Base-by-base conservation (phyloP, 805 yeast genomes). In the Candida corydali region DNA sequence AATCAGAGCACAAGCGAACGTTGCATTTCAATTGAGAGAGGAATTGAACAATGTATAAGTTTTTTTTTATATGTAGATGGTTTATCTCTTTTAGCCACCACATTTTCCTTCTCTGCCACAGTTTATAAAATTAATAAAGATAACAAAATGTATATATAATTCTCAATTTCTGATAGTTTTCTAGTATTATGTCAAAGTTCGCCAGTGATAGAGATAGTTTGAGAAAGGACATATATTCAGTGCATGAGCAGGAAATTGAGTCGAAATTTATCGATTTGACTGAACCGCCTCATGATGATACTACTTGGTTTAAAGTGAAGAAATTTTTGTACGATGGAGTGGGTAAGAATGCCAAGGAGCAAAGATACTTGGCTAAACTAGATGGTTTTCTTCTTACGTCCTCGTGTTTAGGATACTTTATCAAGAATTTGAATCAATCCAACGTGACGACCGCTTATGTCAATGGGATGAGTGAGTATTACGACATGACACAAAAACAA, bases 401-500 rank as follows among this genome's bases (percentile, higher is more conserved):
- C 44, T 66, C 82, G 0, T 72, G 78, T 53, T 55, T 78, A 40
- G 78, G 77, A 1, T 70, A 70, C 46, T 71, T 69, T 45, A 62
- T 68, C 44, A 71, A 70, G 50, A 65, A 61, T 22, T 53, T 71
- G 44, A 63, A 70, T 43, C 70, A 59, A 43, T 50, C 49, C 24
- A 70, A 71, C 45, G 49, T 70, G 19, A 57, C 64, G 15, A 69
- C 70, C 1, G 75, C 77, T 1, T 70, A 68, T 45, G 61, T 70
- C 26, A 69, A 67, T 42, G 76, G 76, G 8, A 56, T 68, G 76
- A 55, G 61, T 37, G 74, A 70, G 44, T 54, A 63, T 45, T 67
- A 61, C 40, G 39, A 49, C 17, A 64, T 71, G 69, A 43, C 50
- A 26, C 62, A 56, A 12, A 66, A 64, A 37, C 71, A 75, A 40